phyloP scores from a whole-genome alignment of 2,329 filamentous ascomycete genomes.

The Chrysosporium queenslandicum region DNA sequence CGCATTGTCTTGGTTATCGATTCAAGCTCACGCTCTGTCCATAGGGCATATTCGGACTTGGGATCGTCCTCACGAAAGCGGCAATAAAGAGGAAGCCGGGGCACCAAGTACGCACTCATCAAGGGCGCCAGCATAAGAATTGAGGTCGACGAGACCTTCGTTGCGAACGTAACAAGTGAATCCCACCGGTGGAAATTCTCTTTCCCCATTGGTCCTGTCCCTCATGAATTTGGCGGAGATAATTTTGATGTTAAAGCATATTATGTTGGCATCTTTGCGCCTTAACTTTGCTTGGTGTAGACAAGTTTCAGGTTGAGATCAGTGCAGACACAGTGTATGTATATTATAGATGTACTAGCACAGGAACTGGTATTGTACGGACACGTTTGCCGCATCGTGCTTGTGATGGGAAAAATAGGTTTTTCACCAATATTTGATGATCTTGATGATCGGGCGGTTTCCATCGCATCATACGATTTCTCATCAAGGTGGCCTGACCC shows the following conservation, averaged over 20 bases:
- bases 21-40: constrained; percentile 8
- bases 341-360: no score
- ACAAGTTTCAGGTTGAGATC: no score
- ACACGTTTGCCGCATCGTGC: no score
- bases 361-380: no score
- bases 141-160: background rate
- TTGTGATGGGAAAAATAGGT: no score
- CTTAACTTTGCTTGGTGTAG: no score
- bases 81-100: constrained; percentile 22
- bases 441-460: background rate
- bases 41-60: constrained; percentile 66
- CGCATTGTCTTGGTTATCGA: constrained; percentile 13
- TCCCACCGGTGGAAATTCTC: background rate
- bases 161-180: background rate
- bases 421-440: no score
- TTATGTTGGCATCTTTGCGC: no score
- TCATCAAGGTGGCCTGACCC: background rate
- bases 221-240: no score
- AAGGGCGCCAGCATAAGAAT: background rate
- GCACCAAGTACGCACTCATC: background rate
- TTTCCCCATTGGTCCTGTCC: background rate
- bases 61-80: constrained; percentile 50
- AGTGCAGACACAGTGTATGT: no score
- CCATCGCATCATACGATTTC: background rate
- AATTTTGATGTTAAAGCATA: no score